These are phyloP conservation scores for Trypanosoma cruzi DNA, from an alignment of 208 protist species.

Conservation along the genomic window DNA sequence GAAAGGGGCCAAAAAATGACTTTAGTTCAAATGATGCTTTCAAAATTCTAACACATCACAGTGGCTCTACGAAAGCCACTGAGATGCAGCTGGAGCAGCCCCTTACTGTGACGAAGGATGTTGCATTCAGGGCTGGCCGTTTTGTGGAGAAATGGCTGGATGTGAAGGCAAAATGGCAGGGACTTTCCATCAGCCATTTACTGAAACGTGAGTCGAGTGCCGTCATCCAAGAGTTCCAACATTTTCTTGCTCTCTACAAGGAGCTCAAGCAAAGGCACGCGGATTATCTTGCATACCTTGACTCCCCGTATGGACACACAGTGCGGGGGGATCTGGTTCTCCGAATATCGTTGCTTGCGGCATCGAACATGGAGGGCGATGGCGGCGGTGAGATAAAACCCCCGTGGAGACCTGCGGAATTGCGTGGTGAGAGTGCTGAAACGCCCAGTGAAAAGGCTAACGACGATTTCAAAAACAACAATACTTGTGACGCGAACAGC, in stretches of 20 bases:
- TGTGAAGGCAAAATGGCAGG: conserved; percentile 15
- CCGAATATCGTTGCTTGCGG: conserved; percentile 5
- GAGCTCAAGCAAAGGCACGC: conserved; percentile 84
- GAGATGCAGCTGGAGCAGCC: neutral
- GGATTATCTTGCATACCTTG: conserved; percentile 68
- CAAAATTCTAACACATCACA: neutral
- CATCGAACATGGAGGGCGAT: neutral
- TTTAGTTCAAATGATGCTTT: neutral
- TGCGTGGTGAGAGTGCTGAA: neutral
- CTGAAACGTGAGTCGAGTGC: conserved; percentile 12
- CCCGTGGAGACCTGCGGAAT: neutral
- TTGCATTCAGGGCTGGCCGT: neutral
- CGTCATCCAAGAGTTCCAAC: conserved; percentile 23
- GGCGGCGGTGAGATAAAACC: neutral
- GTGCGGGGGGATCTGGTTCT: conserved; percentile 21
- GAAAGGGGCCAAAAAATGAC: neutral
- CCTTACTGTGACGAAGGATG: neutral
- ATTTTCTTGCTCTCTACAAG: conserved; percentile 90
- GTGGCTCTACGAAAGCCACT: neutral
- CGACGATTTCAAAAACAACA: neutral
- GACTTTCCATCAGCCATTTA: conserved; percentile 11
- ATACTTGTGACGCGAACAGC: neutral
- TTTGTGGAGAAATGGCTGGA: conserved; percentile 17
- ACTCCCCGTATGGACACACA: conserved; percentile 22
- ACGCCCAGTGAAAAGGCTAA: neutral